Percentiles rank a stretch among this genome's conserved stretches.
Conservation (phyloP, 2,329 filamentous ascomycete genomes). For the Monosporascus cannonballus region DNA sequence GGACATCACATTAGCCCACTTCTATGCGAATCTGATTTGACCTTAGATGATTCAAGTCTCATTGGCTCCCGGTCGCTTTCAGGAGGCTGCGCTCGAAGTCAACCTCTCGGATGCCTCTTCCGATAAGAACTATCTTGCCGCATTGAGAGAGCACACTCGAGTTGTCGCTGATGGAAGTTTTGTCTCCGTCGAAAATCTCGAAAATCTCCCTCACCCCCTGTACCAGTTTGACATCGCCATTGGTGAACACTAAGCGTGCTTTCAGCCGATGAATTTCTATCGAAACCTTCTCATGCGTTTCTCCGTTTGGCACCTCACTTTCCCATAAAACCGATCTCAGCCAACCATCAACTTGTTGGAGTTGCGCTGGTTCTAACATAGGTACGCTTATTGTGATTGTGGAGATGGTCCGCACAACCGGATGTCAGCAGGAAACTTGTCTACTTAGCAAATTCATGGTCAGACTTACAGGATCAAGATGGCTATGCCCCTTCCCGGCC, state of each 20-base stretch:
- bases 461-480: conserved; percentile 71
- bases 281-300: conserved; percentile 23
- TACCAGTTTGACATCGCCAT: conserved; percentile 67
- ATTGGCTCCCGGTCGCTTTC: conserved; percentile 6
- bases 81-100: conserved; percentile 42
- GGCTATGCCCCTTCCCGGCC: conserved; percentile 73
- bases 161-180: conserved; percentile 13
- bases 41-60: background rate
- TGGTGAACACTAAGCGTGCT: conserved; percentile 61
- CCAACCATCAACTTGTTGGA: conserved; percentile 71
- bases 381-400: conserved; percentile 70
- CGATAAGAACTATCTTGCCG: conserved; percentile 61
- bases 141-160: conserved; percentile 18
- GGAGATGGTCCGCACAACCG: conserved; percentile 62
- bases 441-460: background rate
- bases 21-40: background rate
- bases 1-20: too few species aligned
- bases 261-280: conserved; percentile 90
- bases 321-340: conserved; percentile 84
- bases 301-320: conserved; percentile 46
- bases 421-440: conserved; percentile 8
- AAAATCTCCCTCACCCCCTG: conserved; percentile 94
- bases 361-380: conserved; percentile 46
- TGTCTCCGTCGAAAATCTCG: conserved; percentile 67
- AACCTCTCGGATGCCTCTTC: conserved; percentile 45